phyloP scores from a whole-genome alignment of 2,329 filamentous ascomycete species.

The Cladosporium sp. region DNA sequence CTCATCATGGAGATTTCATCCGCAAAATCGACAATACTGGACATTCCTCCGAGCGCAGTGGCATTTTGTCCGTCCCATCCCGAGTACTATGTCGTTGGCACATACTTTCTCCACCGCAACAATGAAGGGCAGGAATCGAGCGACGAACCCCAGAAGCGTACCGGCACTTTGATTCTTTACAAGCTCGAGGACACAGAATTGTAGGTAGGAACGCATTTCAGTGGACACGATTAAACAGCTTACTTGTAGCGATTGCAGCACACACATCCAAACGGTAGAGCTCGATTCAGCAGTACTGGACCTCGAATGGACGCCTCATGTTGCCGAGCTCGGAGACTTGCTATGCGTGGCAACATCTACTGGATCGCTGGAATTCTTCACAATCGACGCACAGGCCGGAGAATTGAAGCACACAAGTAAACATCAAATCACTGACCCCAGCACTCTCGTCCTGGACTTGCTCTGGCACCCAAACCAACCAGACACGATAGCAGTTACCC shows the following conservation, averaged over 20 bases:
- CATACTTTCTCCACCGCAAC: constrained; percentile 63
- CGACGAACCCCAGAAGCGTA: constrained; percentile 41
- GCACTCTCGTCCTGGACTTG: constrained; percentile 64
- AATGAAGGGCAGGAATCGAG: constrained; percentile 15
- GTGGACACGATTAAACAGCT: not conserved
- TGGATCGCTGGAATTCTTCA: constrained; percentile 60
- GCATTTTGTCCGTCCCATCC: constrained; percentile 61
- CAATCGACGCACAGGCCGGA: constrained; percentile 12
- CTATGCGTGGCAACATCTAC: constrained; percentile 75
- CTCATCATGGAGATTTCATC: constrained; percentile 21
- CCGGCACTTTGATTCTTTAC: constrained; percentile 68
- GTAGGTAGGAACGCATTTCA: constrained; percentile 42
- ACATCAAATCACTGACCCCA: constrained; percentile 47
- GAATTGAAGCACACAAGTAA: constrained; percentile 36
- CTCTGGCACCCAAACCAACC: constrained; percentile 59
- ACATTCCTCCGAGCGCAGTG: constrained; percentile 71
- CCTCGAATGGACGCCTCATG: constrained; percentile 65
- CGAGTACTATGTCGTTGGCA: constrained; percentile 70
- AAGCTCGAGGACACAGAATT: constrained; percentile 46
- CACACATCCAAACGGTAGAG: constrained; percentile 39
- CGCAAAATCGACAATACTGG: constrained; percentile 45
- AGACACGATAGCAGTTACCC: constrained; percentile 60
- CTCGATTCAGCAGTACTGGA: constrained; percentile 75
- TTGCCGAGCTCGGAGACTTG: constrained; percentile 34
- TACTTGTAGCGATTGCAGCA: not conserved